phyloP scores from a whole-genome alignment of 1,284 basidiomycete species.

The Gomphus sp. region DNA sequence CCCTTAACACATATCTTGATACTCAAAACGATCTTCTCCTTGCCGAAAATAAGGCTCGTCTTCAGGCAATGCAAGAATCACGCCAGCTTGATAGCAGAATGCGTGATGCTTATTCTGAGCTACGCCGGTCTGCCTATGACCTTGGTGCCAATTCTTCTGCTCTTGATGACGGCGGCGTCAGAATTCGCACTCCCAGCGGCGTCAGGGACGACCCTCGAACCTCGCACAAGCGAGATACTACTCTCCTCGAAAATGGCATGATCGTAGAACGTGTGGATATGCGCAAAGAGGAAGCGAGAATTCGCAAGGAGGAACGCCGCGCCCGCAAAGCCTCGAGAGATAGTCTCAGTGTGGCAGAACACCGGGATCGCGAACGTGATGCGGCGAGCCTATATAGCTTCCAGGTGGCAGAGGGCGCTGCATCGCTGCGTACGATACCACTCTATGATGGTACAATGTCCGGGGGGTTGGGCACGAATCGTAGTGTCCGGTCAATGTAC shows the following conservation, averaged over 20 bases:
- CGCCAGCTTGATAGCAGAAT: constrained; percentile 62
- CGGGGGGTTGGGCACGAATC: neutral
- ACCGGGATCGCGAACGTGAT: constrained; percentile 2
- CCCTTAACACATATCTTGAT: constrained; percentile 61
- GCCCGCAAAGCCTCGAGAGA: constrained; percentile 45
- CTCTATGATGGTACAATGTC: constrained; percentile 6
- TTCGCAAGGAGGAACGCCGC: constrained; percentile 48
- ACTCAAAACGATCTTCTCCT: constrained; percentile 62
- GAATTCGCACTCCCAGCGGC: constrained; percentile 47
- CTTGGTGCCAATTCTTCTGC: constrained; percentile 32
- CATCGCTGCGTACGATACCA: constrained; percentile 1
- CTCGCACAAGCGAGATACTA: constrained; percentile 48
- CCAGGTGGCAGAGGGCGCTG: neutral
- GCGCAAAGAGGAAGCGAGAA: constrained; percentile 54
- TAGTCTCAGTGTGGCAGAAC: constrained; percentile 1
- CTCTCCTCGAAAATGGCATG: constrained; percentile 76
- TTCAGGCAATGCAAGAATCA: constrained; percentile 68
- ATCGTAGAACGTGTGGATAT: constrained; percentile 82
- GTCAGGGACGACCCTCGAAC: constrained; percentile 25
- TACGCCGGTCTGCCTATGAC: constrained; percentile 70
- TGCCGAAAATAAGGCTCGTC: constrained; percentile 65
- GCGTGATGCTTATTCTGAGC: constrained; percentile 67
- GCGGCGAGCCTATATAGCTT: constrained; percentile 2
- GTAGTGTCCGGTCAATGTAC: constrained; percentile 11
- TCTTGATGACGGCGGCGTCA: constrained; percentile 52